Evolutionary conservation across 495 filamentous ascomycete genomes (phyloP).

Genomic region (Mytilinidion resinicola): DNA sequence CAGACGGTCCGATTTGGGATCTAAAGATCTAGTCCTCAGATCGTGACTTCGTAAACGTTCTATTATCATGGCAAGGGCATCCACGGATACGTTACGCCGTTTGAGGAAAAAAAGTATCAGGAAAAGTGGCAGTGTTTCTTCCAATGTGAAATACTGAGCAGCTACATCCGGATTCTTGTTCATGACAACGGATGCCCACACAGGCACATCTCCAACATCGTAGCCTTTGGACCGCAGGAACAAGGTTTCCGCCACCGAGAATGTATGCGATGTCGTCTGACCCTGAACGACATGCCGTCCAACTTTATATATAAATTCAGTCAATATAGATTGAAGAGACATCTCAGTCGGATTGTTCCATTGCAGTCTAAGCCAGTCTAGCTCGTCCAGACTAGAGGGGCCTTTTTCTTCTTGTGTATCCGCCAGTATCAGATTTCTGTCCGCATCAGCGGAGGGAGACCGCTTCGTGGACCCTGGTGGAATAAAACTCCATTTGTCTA

Average conservation of each 20-base stretch:
- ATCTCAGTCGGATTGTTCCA: background rate
- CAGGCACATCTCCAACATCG: background rate
- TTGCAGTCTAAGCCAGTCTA: background rate
- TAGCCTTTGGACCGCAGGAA: conserved; percentile 11
- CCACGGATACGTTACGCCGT: background rate
- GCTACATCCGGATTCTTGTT: conserved; percentile 1
- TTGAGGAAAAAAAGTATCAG: conserved; percentile 22
- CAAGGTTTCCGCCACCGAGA: conserved; percentile 1
- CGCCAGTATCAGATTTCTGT: too few relatives aligned
- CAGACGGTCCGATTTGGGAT: too few relatives aligned
- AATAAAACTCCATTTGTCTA: too few relatives aligned
- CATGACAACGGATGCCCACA: conserved; percentile 8
- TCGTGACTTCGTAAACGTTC: background rate
- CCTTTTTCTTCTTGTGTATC: too few relatives aligned
- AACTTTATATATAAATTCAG: conserved; percentile 3
- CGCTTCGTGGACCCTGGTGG: too few relatives aligned
- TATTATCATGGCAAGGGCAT: conserved; percentile 11
- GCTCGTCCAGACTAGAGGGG: too few relatives aligned
- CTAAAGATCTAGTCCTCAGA: too few relatives aligned
- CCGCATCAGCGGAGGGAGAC: too few relatives aligned
- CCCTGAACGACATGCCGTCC: too few relatives aligned
- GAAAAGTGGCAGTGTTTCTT: conserved; percentile 18
- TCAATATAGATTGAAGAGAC: conserved; percentile 11
- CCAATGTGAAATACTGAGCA: background rate
- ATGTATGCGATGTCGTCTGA: background rate